These are phyloP conservation scores for Dianthus caryophyllus DNA, from an alignment of 148 eudicot species.

Conservation along the genomic window DNA sequence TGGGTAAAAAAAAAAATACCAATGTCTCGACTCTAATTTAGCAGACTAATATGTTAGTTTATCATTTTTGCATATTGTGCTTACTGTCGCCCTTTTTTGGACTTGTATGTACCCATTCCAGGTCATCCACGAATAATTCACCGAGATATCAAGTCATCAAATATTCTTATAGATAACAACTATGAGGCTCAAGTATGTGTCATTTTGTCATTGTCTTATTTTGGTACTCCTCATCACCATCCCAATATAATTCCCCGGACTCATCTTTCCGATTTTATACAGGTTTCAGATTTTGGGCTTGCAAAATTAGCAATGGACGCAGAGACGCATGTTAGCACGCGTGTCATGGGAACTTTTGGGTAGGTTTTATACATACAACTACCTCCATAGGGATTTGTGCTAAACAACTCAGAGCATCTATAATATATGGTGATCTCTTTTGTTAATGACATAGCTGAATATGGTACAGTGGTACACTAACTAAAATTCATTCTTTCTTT, in stretches of 20 bases:
- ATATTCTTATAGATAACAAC: constrained; percentile 61
- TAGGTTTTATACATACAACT: constrained; percentile 21
- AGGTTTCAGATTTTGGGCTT: constrained; percentile 98
- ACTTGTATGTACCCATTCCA: constrained; percentile 18
- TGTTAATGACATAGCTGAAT: constrained; percentile 2
- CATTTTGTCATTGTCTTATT: neutral
- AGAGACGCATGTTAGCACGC: constrained; percentile 80
- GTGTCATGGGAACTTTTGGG: constrained; percentile 99
- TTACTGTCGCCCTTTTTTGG: neutral
- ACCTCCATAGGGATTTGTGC: neutral
- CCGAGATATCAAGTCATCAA: constrained; percentile 71
- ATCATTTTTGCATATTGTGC: neutral
- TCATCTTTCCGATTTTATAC: constrained; percentile 13
- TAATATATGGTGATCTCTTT: neutral
- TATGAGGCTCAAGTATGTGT: constrained; percentile 67
- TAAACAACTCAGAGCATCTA: constrained; percentile 3
- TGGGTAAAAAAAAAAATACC: no score
- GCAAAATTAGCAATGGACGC: constrained; percentile 70
- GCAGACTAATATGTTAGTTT: constrained; percentile 7
- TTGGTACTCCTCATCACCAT: no score
- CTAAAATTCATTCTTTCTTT: neutral
- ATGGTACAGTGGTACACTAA: neutral
- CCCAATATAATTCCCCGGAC: neutral
- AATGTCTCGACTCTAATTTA: no score
- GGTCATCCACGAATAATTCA: constrained; percentile 72